Evolutionary conservation across 2,329 filamentous ascomycete genomes (phyloP), one percentile per base, ranked within the genome.

Genomic region (Alternaria sp.): DNA sequence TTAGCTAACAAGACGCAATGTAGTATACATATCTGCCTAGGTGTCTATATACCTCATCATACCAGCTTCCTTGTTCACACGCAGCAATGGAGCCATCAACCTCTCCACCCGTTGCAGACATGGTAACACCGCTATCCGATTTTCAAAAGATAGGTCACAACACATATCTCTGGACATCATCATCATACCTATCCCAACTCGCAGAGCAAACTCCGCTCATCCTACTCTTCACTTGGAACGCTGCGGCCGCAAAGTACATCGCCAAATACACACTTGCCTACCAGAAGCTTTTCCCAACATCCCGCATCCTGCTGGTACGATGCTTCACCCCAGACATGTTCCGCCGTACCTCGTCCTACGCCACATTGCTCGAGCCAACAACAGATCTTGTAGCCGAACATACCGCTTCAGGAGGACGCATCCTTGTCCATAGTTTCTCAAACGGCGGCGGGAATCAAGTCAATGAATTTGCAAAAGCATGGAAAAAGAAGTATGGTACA

Each of bases 391-490:
- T 79, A 3, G 54, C 65, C 23, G 64, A 71, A 19, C 73, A 78
- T 59, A 59, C 64, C 3, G 56, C 62, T 12, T 57, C 25, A 23
- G 73, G 74, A 3, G 73, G 75, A 8, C 60, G 74, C 23, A 56
- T 80, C 6, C 69, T 80, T 3, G 72, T 77, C 21, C 78, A 80
- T 52, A 76, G 72, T 46, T 79, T 78, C 55, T 78, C 74, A 26
- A 80, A 80, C 43, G 79, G 79, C 6, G 79, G 79, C 8, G 76
- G 71, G 6, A 77, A 75, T 30, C 75, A 79, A 55, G 58, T 78
- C 40, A 70, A 71, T 17, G 71, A 78, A 50, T 73, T 80, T 58
- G 73, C 70, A 4, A 75, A 74, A 46, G 68, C 69, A n/a, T 80
- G 77, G 74, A 69, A 64, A n/a, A 54, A 54, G 17, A 61, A 21